These are phyloP conservation scores for Leersia perrieri DNA, from an alignment of 176 grass and related monocot species.

Conservation along the genomic window DNA sequence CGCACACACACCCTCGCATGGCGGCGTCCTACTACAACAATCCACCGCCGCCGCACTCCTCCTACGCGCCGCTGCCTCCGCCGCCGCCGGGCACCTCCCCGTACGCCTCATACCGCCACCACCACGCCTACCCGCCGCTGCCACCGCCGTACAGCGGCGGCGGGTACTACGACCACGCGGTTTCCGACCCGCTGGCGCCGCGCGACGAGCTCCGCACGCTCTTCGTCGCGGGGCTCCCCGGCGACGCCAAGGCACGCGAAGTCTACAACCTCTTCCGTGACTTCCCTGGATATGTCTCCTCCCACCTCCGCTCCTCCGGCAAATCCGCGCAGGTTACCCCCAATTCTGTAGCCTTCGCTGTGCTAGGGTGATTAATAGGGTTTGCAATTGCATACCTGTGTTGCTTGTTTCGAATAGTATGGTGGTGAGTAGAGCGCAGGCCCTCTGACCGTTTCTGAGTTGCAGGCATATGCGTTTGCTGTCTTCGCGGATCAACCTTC, in stretches of 20 bases:
- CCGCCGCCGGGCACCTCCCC: constrained; percentile 42
- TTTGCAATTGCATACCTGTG: not conserved
- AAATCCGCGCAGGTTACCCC: constrained; percentile 62
- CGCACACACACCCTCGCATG: constrained; percentile 4
- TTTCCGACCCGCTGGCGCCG: constrained; percentile 1
- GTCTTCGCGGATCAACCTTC: constrained; percentile 84
- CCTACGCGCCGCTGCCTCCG: constrained; percentile 41
- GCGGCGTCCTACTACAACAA: constrained; percentile 61
- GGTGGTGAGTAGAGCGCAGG: constrained; percentile 14
- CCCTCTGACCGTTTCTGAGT: not conserved
- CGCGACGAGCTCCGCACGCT: constrained; percentile 83
- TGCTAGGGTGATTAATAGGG: constrained; percentile 28
- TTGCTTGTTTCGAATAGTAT: not conserved
- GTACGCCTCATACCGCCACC: constrained; percentile 45
- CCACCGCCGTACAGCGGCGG: constrained; percentile 10
- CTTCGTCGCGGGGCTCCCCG: constrained; percentile 80
- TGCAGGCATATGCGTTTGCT: constrained; percentile 82
- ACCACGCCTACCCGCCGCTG: constrained; percentile 23
- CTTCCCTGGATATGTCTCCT: constrained; percentile 81
- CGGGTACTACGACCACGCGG: constrained; percentile 46
- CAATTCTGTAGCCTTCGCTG: not conserved
- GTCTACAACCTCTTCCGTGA: constrained; percentile 96
- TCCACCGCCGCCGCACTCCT: constrained; percentile 35
- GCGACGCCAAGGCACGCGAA: constrained; percentile 74
- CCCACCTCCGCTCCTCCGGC: constrained; percentile 53